Evolutionary conservation across 192 early-diverging fungal genomes (phyloP).

Genomic region (Gryganskiella cystojenkinii): DNA sequence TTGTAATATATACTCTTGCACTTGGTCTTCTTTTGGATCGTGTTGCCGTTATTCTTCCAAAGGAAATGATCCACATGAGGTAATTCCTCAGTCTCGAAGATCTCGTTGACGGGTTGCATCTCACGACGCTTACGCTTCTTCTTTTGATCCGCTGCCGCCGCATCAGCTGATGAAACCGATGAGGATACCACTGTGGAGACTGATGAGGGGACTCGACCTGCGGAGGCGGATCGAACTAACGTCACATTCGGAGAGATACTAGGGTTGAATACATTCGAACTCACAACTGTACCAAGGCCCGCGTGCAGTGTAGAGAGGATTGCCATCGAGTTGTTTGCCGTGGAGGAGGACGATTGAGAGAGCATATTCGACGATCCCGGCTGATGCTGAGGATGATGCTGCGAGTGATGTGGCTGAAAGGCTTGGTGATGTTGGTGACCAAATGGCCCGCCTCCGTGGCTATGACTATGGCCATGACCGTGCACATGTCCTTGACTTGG

Average conservation of each 20-base stretch:
- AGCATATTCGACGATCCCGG: not conserved
- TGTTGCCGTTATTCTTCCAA: conserved; percentile 73
- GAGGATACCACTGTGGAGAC: conserved; percentile 5
- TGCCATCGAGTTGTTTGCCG: not conserved
- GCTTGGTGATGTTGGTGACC: conserved; percentile 1
- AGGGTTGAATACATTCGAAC: not conserved
- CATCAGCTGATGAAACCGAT: no score
- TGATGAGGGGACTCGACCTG: not conserved
- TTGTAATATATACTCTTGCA: conserved; percentile 70
- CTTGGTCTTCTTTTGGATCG: conserved; percentile 65
- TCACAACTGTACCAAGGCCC: conserved; percentile 2
- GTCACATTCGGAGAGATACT: not conserved
- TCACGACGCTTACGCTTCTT: conserved; percentile 64
- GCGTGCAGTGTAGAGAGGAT: not conserved
- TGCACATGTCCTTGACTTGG: no score
- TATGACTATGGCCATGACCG: not conserved
- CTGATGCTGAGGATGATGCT: conserved; percentile 1
- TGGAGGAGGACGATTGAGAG: not conserved
- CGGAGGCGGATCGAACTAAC: not conserved
- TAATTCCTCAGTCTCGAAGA: conserved; percentile 64
- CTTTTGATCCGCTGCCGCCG: conserved; percentile 37
- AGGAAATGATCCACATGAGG: conserved; percentile 61
- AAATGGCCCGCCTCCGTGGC: not conserved
- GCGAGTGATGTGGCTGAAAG: conserved; percentile 1
- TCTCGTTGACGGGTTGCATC: conserved; percentile 70